These are phyloP conservation scores for Ceratopteris richardii DNA, from an alignment of 75 land plant genomes.

Conservation along the genomic window DNA sequence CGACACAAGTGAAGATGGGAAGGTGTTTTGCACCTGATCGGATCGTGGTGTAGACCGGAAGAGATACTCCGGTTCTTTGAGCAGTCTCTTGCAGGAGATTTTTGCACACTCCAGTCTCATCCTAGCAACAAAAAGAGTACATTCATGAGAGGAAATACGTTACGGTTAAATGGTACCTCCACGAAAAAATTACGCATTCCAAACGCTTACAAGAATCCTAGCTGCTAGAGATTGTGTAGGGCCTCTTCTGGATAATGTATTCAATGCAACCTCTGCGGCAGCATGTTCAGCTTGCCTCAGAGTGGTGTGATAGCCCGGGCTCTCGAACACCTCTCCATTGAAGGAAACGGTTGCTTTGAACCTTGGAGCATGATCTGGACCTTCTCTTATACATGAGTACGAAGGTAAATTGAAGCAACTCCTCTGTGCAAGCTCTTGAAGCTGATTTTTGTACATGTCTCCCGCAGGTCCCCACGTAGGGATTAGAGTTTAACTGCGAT, in stretches of 20 bases:
- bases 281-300: slow-evolving; percentile 73
- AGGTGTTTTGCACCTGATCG: slow-evolving; percentile 33
- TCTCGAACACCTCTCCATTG: slow-evolving; percentile 71
- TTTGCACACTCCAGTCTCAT: slow-evolving; percentile 42
- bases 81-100: slow-evolving; percentile 42
- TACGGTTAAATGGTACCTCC: neutral
- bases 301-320: slow-evolving; percentile 63
- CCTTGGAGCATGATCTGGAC: slow-evolving; percentile 77
- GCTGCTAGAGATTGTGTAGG: slow-evolving; percentile 35
- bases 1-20: slow-evolving; percentile 33
- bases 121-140: slow-evolving; percentile 6
- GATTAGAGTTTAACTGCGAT: no score
- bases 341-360: slow-evolving; percentile 73
- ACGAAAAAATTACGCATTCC: neutral
- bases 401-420: slow-evolving; percentile 84
- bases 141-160: neutral
- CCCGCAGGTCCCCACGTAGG: no score
- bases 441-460: slow-evolving; percentile 75
- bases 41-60: slow-evolving; percentile 36
- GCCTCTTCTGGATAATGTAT: slow-evolving; percentile 44
- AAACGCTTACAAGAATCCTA: slow-evolving; percentile 16
- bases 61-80: slow-evolving; percentile 33
- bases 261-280: slow-evolving; percentile 71
- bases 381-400: slow-evolving; percentile 60
- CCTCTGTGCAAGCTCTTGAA: slow-evolving; percentile 80